Evolutionary conservation across 352 stramenopile genomes (phyloP), one percentile per base, ranked within the genome.

Genomic region (Phytophthora citrophthora): DNA sequence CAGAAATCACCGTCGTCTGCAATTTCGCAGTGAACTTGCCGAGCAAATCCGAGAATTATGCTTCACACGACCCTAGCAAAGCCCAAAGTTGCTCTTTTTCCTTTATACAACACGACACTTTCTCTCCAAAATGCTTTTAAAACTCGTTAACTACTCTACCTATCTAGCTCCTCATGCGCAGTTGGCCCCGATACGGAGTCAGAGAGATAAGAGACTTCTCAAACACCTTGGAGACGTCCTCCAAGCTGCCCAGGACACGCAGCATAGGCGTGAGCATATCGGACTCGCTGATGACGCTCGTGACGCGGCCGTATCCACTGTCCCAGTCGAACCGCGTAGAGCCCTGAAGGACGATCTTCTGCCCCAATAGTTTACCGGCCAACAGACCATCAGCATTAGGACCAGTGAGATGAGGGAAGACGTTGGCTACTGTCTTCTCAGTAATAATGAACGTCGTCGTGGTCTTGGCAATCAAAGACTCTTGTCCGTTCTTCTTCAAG

Each of bases 211-310:
- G 32, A 7, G 63, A 34, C 1, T 50, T 31, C 0, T 59, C 34
- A 12, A 71, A 49, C 9, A 58, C 56, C 1, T 7, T 5, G 0
- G 39, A 49, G n/a, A 41, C 32, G n/a, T 50, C 49, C 10, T 61
- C 54, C 18, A 70, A 36, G 5, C 24, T 57, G 1, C 50, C 56
- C 5, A 67, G 36, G 0, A 51, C 20, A 26, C 15, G 13, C 15
- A 54, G 38, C 12, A 72, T 39, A 0, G 64, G 56, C 5, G 38
- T 55, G 8, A 72, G 8, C 40, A 67, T 16, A 13, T 72, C 56
- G 0, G 54, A 24, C 15, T 67, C 23, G 18, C 38, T 26, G 1
- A 44, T 18, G 4, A 67, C 20, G 0, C 43, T 48, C 2, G 20
- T 20, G 4, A 67, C 44, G 4, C 49, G 43, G 3, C 36, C 10